A percentile compares a stretch with the other conserved stretches of the same genome.
phyloP scores from a whole-genome alignment of 805 yeast species.

The Wickerhamiella azyma region DNA sequence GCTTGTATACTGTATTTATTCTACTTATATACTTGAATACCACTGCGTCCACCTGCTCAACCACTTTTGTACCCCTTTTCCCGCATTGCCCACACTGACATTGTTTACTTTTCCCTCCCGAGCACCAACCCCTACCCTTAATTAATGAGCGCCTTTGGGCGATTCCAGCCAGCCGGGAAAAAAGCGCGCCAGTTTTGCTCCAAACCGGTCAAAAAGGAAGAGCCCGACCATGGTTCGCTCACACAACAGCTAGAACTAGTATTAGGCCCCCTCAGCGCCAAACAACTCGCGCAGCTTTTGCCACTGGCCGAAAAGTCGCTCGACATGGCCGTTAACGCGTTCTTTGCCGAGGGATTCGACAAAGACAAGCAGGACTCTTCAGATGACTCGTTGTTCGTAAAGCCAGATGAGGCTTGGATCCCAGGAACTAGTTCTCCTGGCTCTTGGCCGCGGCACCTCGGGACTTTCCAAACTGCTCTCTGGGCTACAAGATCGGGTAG shows the following conservation, averaged over 20 bases:
- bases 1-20: no score
- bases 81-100: no score
- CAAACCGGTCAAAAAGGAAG: not conserved
- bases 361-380: not conserved
- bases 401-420: not conserved
- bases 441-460: conserved; percentile 19
- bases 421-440: conserved; percentile 17
- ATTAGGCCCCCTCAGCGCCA: conserved; percentile 18
- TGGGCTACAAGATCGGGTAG: conserved; percentile 28
- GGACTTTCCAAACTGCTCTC: conserved; percentile 27
- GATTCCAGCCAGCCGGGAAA: conserved; percentile 11
- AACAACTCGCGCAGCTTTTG: conserved; percentile 12
- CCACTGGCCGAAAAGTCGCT: conserved; percentile 18
- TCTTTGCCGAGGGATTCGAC: conserved; percentile 15
- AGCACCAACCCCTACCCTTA: conserved; percentile 12
- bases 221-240: conserved; percentile 3
- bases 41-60: no score
- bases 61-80: no score
- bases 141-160: conserved; percentile 10
- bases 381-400: not conserved
- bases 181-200: conserved; percentile 13
- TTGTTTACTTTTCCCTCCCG: not conserved
- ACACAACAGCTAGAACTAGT: conserved; percentile 18
- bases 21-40: no score
- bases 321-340: conserved; percentile 21